Evolutionary conservation across 768 basidiomycete species (phyloP), one percentile per base, ranked within the genome.

Genomic region (Boletellus ananiceps): DNA sequence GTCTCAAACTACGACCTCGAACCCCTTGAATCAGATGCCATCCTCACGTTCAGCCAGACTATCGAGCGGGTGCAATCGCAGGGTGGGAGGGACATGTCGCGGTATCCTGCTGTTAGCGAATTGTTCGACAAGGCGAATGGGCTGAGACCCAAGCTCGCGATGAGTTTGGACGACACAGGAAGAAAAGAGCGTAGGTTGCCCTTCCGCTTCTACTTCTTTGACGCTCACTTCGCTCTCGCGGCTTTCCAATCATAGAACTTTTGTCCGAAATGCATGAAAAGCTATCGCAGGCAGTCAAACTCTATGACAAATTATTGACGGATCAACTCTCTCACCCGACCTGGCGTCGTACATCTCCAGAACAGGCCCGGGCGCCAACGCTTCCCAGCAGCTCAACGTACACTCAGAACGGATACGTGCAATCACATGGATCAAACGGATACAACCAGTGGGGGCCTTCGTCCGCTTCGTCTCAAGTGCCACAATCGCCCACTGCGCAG

Each of bases 241-340:
- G 2, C 31, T 33, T 15, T 27, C 35, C 32, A 6, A 61, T 11
- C 9, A 5, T 18, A 93, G 93, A 93, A 66, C 76, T 94, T 63
- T 72, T 99, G 32, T 74, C 82, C 7, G 93, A 97, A 42, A 97
- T 98, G 93, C 88, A 97, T 59, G 86, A 88, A 40, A 95, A 97
- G 68, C 69, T 99, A 9, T 88, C 91, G 0, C 82, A 95, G 65
- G 93, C 91, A 0, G 92, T 97, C 39, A 86, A 88, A 62, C 71
- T 96, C 4, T 98, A 97, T 63, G 94, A 97, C 57, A 80, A 86
- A 46, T 73, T 96, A 18, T 72, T 95, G 37, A 93, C 93, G 21
- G 80, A 89, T 55, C 89, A 94, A 62, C 75, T 93, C 11, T 75
- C 84, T 2, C 82, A 80, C 36, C 86, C 86, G 1, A 73, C 80